Evolutionary conservation across 2,329 filamentous ascomycete species (phyloP).

Genomic region (Chaetomiaceae sp.): DNA sequence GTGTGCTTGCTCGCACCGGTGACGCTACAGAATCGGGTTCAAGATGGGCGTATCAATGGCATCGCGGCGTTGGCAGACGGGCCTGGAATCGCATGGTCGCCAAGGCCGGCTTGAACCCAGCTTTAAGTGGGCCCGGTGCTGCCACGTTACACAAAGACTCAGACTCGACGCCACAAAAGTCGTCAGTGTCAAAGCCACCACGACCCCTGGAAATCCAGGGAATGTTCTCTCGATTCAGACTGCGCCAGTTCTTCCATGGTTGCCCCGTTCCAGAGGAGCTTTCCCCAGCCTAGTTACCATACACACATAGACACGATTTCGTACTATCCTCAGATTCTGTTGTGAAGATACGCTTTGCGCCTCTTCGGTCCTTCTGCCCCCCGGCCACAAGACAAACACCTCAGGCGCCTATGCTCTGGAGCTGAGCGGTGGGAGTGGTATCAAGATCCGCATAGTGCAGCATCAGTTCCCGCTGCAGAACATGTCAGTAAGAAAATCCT

Average conservation of each 20-base stretch:
- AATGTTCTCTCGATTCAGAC: not conserved
- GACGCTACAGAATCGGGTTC: too few species aligned
- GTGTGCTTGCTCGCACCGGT: too few species aligned
- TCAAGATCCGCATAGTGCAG: constrained; percentile 56
- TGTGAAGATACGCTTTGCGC: not conserved
- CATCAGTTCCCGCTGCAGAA: constrained; percentile 52
- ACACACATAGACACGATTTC: constrained; percentile 2
- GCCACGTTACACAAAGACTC: not conserved
- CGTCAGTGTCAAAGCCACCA: not conserved
- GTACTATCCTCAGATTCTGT: not conserved
- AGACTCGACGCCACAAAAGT: not conserved
- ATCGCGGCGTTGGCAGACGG: not conserved
- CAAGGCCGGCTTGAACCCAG: too few species aligned
- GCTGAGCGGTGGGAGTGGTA: constrained; percentile 11
- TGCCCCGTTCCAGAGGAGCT: not conserved
- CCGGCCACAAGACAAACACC: not conserved
- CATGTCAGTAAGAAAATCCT: constrained; percentile 22
- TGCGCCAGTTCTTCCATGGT: constrained; percentile 7
- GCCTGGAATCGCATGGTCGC: constrained; percentile 1
- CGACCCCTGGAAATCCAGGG: not conserved
- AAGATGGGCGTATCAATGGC: not conserved
- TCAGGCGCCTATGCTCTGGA: constrained; percentile 16
- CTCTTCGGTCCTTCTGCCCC: not conserved
- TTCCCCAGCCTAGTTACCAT: not conserved
- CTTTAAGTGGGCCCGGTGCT: not conserved